Evolutionary conservation across 371 early-diverging fungal genomes (phyloP).

Genomic region (Apophysomyces trapeziformis): DNA sequence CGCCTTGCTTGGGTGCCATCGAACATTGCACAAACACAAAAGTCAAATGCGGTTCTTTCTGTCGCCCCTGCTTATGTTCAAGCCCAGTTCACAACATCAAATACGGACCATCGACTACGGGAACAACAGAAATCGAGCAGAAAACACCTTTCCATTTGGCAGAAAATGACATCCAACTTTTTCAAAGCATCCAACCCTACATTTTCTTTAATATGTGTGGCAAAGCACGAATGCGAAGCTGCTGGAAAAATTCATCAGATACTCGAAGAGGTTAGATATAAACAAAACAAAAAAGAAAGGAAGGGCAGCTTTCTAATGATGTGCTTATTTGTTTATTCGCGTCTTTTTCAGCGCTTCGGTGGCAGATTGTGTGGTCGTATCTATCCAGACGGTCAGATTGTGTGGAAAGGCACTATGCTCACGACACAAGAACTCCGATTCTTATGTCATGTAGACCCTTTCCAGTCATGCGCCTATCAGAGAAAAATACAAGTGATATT

Average conservation of each 20-base stretch:
- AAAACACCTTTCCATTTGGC: neutral
- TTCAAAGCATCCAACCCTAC: slow-evolving; percentile 6
- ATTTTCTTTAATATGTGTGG: slow-evolving; percentile 18
- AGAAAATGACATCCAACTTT: neutral
- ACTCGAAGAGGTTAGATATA: slow-evolving; percentile 22
- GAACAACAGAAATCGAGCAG: neutral
- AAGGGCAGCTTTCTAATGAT: neutral
- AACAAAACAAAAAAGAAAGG: neutral
- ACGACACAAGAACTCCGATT: slow-evolving; percentile 17
- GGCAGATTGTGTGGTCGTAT: slow-evolving; percentile 29
- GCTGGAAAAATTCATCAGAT: slow-evolving; percentile 33
- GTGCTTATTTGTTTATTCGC: neutral
- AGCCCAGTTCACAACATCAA: slow-evolving; percentile 2
- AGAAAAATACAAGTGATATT: slow-evolving; percentile 12
- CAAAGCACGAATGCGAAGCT: slow-evolving; percentile 29
- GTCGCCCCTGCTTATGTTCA: neutral
- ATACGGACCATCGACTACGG: neutral
- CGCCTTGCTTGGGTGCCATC: neutral
- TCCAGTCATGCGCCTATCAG: neutral
- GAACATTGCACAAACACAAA: neutral
- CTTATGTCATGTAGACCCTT: slow-evolving; percentile 19
- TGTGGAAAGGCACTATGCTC: slow-evolving; percentile 25
- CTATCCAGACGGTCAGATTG: slow-evolving; percentile 26
- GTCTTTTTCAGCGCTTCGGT: slow-evolving; percentile 18
- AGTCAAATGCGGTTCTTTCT: neutral